Evolutionary conservation across 352 stramenopile genomes (phyloP).

Genomic region (Globisporangium spinosum): DNA sequence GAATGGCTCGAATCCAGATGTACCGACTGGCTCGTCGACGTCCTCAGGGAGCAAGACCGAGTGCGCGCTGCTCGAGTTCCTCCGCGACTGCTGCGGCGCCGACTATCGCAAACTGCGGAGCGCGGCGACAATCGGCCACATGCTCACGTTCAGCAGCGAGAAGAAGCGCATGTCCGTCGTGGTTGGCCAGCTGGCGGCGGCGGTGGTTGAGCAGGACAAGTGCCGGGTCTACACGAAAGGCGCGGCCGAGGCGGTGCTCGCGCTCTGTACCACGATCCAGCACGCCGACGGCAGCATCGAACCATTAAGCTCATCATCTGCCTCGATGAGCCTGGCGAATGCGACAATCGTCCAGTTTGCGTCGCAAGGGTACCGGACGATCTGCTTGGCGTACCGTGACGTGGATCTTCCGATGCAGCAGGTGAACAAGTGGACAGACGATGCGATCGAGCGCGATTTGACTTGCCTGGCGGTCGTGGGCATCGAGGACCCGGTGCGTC

Average conservation of each 20-base stretch:
- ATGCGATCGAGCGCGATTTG: conserved; percentile 32
- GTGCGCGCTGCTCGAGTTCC: conserved; percentile 41
- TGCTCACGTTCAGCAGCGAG: conserved; percentile 89
- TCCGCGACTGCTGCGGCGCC: conserved; percentile 20
- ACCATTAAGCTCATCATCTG: conserved; percentile 2
- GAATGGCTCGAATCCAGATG: neutral
- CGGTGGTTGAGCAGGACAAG: neutral
- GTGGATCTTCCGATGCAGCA: conserved; percentile 19
- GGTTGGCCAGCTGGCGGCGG: conserved; percentile 24
- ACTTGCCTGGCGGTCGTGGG: conserved; percentile 78
- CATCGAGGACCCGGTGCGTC: conserved; percentile 92
- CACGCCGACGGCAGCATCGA: conserved; percentile 17
- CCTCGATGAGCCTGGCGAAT: neutral
- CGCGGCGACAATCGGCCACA: conserved; percentile 20
- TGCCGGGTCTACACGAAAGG: conserved; percentile 45
- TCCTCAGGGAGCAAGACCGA: conserved; percentile 48
- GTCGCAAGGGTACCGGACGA: conserved; percentile 61
- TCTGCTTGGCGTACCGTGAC: conserved; percentile 61
- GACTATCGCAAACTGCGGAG: conserved; percentile 32
- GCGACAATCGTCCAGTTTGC: conserved; percentile 65
- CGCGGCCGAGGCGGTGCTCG: conserved; percentile 54
- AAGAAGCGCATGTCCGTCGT: conserved; percentile 94
- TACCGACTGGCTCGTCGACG: conserved; percentile 17
- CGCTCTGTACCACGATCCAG: conserved; percentile 29
- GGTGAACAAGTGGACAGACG: conserved; percentile 20